Base-by-base conservation (phyloP, 331 rosid genomes). In the Spiraea crenata region DNA sequence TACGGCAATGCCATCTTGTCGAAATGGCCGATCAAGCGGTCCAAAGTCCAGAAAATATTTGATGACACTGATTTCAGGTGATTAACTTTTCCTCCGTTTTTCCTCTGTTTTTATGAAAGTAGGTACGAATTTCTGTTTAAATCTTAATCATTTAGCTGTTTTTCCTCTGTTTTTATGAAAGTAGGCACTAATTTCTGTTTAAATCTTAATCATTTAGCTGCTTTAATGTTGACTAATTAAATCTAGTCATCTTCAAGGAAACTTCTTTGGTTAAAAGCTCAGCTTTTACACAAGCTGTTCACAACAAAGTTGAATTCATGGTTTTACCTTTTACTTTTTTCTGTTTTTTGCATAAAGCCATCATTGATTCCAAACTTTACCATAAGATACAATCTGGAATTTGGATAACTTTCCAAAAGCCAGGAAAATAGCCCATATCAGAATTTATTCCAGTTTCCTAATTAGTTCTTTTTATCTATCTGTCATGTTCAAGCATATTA, bases 1-100 rank as follows among this genome's bases (percentile, higher is more conserved):
- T 93, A 85, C 68, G 98, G 98, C 65, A 93, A 89, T 63, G 97
- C 98, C 50, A 85, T 93, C 41, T 74, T 93, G 80, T 93, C 98
- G 0, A 87, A 84, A 65, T 93, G 96, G 96, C 98, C 98, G 44
- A 93, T 93, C 20, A 93, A 83, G 69, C 80, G 87, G 1, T 90
- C 82, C 73, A 84, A 74, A 66, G 85, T 86, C 37, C 78, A 83
- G 70, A 86, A 90, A 74, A 80, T 93, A 82, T 90, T 81, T 40
- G 95, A 93, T 75, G 82, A 89, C 70, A 65, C 92, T 12, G 98
- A 93, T 87, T 72, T 93, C 88, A 89, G 97, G 98, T 88, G 16
- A 65, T 38, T 12, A 9, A 25, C 50, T 12, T 35, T 70, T 14
- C 13, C 35, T n/a, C n/a, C n/a, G n/a, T n/a, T 35, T 12, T 42